Evolutionary conservation across 306 rosid genomes (phyloP).

Genomic region (Quercus alba): DNA sequence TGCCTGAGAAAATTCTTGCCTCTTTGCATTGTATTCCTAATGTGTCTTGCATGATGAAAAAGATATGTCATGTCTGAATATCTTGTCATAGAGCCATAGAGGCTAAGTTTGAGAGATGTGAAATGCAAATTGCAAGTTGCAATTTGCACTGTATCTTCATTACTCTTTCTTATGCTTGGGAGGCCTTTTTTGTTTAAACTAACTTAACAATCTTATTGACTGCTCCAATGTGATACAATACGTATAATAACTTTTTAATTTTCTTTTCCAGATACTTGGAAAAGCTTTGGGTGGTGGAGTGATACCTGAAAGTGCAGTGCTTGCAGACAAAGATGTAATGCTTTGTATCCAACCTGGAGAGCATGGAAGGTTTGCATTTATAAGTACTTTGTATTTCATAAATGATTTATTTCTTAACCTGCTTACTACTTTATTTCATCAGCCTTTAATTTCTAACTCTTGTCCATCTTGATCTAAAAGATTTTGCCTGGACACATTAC

Average conservation of each 20-base stretch:
- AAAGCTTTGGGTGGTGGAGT: slow-evolving; percentile 98
- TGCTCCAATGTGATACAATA: neutral
- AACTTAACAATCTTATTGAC: neutral
- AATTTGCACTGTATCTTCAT: neutral
- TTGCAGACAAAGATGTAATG: slow-evolving; percentile 91
- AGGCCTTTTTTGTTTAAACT: neutral
- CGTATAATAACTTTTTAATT: neutral
- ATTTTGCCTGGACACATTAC: slow-evolving; percentile 1
- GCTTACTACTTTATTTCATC: neutral
- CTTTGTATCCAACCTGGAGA: slow-evolving; percentile 94
- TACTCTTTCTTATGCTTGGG: neutral
- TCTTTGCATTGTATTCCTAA: neutral
- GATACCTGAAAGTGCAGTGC: slow-evolving; percentile 93
- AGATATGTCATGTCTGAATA: neutral
- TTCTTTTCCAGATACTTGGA: slow-evolving; percentile 58
- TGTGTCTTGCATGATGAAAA: neutral
- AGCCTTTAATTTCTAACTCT: neutral
- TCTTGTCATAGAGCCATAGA: neutral
- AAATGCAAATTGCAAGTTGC: neutral
- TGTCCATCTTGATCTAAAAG: slow-evolving; percentile 4
- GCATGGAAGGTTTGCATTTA: slow-evolving; percentile 79
- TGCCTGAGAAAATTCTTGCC: neutral
- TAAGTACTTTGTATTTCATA: slow-evolving; percentile 4
- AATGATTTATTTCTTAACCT: slow-evolving; percentile 1
- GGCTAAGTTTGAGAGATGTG: neutral